Base-by-base conservation (phyloP, 352 stramenopile genomes). In the Globisporangium alternatum region DNA sequence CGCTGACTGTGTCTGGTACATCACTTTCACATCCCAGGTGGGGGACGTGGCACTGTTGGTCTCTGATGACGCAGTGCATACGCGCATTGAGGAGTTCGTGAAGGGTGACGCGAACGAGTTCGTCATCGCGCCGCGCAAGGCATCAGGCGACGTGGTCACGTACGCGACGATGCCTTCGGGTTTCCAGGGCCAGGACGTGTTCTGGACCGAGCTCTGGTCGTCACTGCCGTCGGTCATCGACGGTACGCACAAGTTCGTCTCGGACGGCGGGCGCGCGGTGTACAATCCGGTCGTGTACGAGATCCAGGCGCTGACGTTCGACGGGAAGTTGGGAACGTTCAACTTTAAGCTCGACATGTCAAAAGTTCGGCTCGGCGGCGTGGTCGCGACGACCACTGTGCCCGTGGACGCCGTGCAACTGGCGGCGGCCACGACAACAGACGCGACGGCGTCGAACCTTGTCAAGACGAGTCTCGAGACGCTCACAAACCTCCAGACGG, bases 151-250 rank as follows among this genome's bases (percentile, higher is more conserved):
- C 17, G 81, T 97, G 3, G 79, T 99, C 8, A 93, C 83, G 30
- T 97, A 99, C 60, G 78, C 80, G 10, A 90, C 80, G 13, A 67
- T 86, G 12, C 80, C 90, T 0, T 51, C 75, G 1, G 84, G 72
- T 28, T 98, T 98, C 62, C 80, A 91, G 69, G 95, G 95, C 5
- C 75, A 81, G 15, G 97, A 99, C 72, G 45, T 92, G 1, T 99
- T 99, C 69, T 99, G 97, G 78, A 98, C 95, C 1, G 97, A 99
- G 68, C 68, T 98, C 13, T 98, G 94, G 91, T 83, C 83, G 8
- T 88, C 88, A 3, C 72, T 83, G 7, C 75, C 88, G 4, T 79
- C 78, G 15, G 70, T 97, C 2, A 56, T 96, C 21, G 86, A 98
- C 60, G 93, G 92, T 9, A 97, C 93, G 3, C 89, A 98, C 65